Base-by-base conservation (phyloP, 2,329 filamentous ascomycete genomes). In the Akanthomyces uredinophilus region DNA sequence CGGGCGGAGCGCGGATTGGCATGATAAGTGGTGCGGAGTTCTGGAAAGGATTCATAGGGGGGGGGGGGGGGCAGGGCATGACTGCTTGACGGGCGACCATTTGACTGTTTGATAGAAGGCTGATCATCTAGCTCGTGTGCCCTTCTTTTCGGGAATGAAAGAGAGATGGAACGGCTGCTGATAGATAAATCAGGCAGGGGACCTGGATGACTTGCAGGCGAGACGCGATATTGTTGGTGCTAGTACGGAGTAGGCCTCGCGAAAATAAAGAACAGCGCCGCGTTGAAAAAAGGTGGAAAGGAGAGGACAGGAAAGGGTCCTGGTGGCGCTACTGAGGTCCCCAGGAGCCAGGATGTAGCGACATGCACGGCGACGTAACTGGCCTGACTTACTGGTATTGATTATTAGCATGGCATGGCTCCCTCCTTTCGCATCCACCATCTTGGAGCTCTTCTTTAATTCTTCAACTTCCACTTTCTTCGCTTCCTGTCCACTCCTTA, bases 381-480 rank as follows among this genome's bases (percentile, higher is more conserved):
- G 41, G 10, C 29, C 18, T 18, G n/a, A n/a, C n/a, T n/a, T n/a
- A n/a, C n/a, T n/a, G 27, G 27, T 6, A 29, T 29, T 29, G 27
- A 6, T 29, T 29, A 6, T 5, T 29, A n/a, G n/a, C n/a, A n/a
- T 11, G 43, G 11, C n/a, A 35, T 37, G 55, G 55, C 55, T 49
- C 44, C 55, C 55, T 58, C 55, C 55, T 58, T 49, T 55, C 27
- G 14, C 55, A 27, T 37, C 55, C 44, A 29, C 55, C 18, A 24
- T 43, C 6, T 20, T 5, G 32, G 46, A 47, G 27, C 58, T 50
- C 32, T 51, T 35, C 18, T 35, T 22, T 51, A 49, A 59, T 59
- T 58, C 65, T 53, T 62, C 62, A 51, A 35, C 58, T 39, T 32
- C 35, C 60, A 41, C 52, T 27, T 32, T 59, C 44, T 54, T 47